Conservation (phyloP, 116 monocot genomes). For the Dioscorea cayenensis region DNA sequence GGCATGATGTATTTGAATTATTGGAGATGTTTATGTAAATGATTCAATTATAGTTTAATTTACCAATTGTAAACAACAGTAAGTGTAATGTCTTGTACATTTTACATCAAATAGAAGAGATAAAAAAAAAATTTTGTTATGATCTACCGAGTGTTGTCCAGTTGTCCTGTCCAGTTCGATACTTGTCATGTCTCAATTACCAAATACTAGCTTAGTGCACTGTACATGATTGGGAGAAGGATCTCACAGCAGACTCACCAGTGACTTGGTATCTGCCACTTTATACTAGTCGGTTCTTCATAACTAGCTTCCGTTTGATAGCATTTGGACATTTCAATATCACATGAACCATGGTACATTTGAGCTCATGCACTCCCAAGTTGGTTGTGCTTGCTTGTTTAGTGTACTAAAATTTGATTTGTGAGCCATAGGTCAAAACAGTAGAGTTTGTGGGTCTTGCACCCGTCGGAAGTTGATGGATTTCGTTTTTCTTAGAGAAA, state of each 20-base stretch:
- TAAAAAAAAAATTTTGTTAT: too few species aligned
- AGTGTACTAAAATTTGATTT: background rate
- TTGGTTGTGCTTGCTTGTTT: background rate
- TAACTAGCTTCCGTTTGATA: constrained; percentile 85
- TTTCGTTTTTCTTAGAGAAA: constrained; percentile 84
- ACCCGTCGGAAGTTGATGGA: constrained; percentile 77
- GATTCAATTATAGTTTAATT: too few species aligned
- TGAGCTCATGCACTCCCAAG: background rate
- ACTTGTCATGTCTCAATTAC: too few species aligned
- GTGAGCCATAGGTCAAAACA: constrained; percentile 54
- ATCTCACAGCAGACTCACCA: constrained; percentile 78
- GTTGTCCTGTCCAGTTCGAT: too few species aligned
- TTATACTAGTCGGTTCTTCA: constrained; percentile 64
- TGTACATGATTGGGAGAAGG: constrained; percentile 51
- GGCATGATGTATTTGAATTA: too few species aligned
- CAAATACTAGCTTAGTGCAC: background rate
- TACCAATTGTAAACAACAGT: too few species aligned
- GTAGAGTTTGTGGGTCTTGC: constrained; percentile 72
- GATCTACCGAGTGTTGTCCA: too few species aligned
- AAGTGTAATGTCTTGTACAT: too few species aligned
- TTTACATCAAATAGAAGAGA: too few species aligned
- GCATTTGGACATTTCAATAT: constrained; percentile 66
- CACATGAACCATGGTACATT: constrained; percentile 64
- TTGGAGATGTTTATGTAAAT: too few species aligned
- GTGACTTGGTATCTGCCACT: constrained; percentile 89